Percentiles rank a stretch among this genome's conserved stretches.
phyloP scores from a whole-genome alignment of 1,284 basidiomycete genomes.

The Ceratobasidium papillatum region DNA sequence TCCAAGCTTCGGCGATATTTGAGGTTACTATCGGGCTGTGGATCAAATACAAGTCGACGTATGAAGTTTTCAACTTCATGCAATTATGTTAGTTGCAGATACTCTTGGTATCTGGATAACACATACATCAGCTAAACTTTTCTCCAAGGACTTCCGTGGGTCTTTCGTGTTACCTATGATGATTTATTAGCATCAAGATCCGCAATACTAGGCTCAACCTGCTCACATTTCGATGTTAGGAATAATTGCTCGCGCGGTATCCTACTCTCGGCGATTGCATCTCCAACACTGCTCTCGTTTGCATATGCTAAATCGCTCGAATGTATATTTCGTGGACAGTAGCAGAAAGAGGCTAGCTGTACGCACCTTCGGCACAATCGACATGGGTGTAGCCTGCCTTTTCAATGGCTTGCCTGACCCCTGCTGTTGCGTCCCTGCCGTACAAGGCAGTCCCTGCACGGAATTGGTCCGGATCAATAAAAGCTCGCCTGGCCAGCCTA shows the following conservation, averaged over 20 bases:
- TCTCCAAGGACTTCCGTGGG: constrained; percentile 49
- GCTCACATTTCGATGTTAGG: constrained; percentile 36
- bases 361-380: constrained; percentile 45
- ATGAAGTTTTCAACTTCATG: constrained; percentile 42
- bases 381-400: constrained; percentile 44
- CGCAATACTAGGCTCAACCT: background rate
- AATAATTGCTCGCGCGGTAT: constrained; percentile 33
- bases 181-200: background rate
- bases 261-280: constrained; percentile 42
- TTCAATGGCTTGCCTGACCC: constrained; percentile 29
- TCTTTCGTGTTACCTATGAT: constrained; percentile 36
- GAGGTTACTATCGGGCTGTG: constrained; percentile 51
- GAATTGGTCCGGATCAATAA: background rate
- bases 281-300: constrained; percentile 44
- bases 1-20: constrained; percentile 50
- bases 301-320: constrained; percentile 38
- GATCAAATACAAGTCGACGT: constrained; percentile 55
- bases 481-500: background rate
- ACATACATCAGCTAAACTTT: constrained; percentile 50
- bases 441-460: constrained; percentile 24
- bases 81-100: background rate
- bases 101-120: background rate
- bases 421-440: constrained; percentile 23
- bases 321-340: background rate
- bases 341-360: background rate